A percentile compares a stretch with the other conserved stretches of the same genome.
These are phyloP conservation scores for Gossypium turneri DNA, from an alignment of 345 rosid genomes.

Conservation along the genomic window DNA sequence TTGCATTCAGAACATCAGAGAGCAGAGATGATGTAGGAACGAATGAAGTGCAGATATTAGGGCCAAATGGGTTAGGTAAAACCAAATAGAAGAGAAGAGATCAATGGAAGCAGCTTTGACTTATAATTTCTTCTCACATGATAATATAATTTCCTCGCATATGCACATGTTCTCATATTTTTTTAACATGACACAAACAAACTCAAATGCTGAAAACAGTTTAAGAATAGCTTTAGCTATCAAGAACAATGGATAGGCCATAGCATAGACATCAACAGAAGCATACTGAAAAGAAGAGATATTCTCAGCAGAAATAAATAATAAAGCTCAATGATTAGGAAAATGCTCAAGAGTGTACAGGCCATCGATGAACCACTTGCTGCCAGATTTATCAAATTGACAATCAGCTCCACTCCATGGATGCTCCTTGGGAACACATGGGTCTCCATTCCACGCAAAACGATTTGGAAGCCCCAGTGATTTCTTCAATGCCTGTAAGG, in stretches of 20 bases:
- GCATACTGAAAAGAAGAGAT: neutral
- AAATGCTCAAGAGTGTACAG: constrained; percentile 57
- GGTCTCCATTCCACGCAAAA: constrained; percentile 99
- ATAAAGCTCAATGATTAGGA: constrained; percentile 13
- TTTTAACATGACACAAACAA: neutral
- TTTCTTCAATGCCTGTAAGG: constrained; percentile 63
- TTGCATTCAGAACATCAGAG: neutral
- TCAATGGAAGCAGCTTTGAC: neutral
- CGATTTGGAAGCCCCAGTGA: constrained; percentile 81
- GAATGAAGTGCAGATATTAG: neutral
- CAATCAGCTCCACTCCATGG: constrained; percentile 98
- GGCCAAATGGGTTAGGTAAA: neutral
- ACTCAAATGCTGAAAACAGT: neutral
- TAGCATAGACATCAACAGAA: neutral
- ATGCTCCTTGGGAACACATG: constrained; percentile 99
- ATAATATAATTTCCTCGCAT: neutral
- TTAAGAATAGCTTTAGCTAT: too few species aligned
- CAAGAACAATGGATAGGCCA: too few species aligned
- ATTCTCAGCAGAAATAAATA: neutral
- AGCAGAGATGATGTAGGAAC: constrained; percentile 5
- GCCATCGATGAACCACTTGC: constrained; percentile 93
- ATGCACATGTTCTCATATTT: neutral
- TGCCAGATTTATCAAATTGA: constrained; percentile 53
- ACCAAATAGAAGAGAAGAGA: neutral
- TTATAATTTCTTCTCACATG: neutral